These are phyloP conservation scores for Xylariomycetidae sp. DNA, from an alignment of 2,329 filamentous ascomycete species.

Conservation along the genomic window DNA sequence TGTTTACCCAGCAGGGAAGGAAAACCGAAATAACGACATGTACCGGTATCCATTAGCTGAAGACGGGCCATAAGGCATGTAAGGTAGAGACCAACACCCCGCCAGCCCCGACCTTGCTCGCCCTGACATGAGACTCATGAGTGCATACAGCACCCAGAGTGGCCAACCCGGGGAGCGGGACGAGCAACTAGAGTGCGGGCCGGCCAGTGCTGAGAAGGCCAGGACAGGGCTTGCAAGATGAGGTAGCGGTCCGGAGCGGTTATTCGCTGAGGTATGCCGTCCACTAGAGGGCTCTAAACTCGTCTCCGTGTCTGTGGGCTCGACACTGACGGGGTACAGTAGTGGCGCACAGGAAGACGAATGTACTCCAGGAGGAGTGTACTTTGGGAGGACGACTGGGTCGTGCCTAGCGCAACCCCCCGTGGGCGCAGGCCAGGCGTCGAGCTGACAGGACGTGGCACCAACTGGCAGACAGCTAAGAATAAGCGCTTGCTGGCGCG, in stretches of 20 bases:
- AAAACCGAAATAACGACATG: constrained; percentile 2
- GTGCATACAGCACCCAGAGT: constrained; percentile 4
- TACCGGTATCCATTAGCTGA: too few relatives aligned
- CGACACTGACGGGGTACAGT: too few relatives aligned
- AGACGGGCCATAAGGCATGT: too few relatives aligned
- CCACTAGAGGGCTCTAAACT: constrained; percentile 10
- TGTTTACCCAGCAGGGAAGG: background rate
- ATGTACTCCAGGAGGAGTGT: too few relatives aligned
- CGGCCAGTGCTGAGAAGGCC: constrained; percentile 7
- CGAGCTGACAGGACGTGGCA: constrained; percentile 7
- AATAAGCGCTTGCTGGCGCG: constrained; percentile 12
- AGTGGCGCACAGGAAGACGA: too few relatives aligned
- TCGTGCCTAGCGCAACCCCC: too few relatives aligned
- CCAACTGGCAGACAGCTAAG: constrained; percentile 11
- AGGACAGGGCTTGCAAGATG: constrained; percentile 4
- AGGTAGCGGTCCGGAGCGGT: constrained; percentile 4
- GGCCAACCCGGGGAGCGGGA: constrained; percentile 2
- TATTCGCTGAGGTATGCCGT: constrained; percentile 10
- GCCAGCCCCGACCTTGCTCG: too few relatives aligned
- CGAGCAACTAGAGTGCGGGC: constrained; percentile 4
- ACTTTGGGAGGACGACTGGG: too few relatives aligned
- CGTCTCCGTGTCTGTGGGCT: too few relatives aligned
- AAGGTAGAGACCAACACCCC: too few relatives aligned
- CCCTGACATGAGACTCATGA: too few relatives aligned
- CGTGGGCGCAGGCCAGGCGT: too few relatives aligned